Base-by-base conservation (phyloP, 2,329 filamentous ascomycete genomes). In the Microcyclospora pomicola region DNA sequence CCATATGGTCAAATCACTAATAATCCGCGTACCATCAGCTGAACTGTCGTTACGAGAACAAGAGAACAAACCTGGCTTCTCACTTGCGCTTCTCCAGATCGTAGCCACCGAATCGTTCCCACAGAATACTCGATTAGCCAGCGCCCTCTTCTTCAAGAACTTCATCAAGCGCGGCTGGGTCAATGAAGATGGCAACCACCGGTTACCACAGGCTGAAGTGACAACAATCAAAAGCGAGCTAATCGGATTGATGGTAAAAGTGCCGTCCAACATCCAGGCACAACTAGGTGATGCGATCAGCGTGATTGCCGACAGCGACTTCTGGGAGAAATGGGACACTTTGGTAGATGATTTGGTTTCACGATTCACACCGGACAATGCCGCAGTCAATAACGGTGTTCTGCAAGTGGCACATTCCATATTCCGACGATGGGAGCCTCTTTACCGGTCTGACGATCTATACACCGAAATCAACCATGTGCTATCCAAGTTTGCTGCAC, bases 401-500 rank as follows among this genome's bases (percentile, higher is more conserved):
- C 69, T 98, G 43, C 86, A 94, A 63, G 91, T 98, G 33, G 92
- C 92, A 50, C 91, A 98, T 64, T 96, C 91, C 35, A 96, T 98
- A 52, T 98, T 96, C 65, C 83, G 82, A 59, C 73, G 91, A 59
- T 98, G 91, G 91, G 75, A 91, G 47, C 92, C 91, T 7, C 71
- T 98, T 31, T 95, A 93, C 65, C 77, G 82, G 44, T 94, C 87
- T 32, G 85, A 98, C 61, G 85, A 82, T 36, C 75, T 98, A 9
- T 98, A 86, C 60, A 82, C 77, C 28, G 91, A 98, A 64, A 92
- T 98, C 66, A 91, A 94, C 61, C 91, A 98, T 65, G 92, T 98
- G 40, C 72, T 98, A 37, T 67, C 68, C 43, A 85, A 79, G 41
- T 96, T 98, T 59, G 82, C 84, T 42, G 67, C 73, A 30, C 81